Conservation (phyloP, 2,329 filamentous ascomycete species). For the Diaporthe destruens region DNA sequence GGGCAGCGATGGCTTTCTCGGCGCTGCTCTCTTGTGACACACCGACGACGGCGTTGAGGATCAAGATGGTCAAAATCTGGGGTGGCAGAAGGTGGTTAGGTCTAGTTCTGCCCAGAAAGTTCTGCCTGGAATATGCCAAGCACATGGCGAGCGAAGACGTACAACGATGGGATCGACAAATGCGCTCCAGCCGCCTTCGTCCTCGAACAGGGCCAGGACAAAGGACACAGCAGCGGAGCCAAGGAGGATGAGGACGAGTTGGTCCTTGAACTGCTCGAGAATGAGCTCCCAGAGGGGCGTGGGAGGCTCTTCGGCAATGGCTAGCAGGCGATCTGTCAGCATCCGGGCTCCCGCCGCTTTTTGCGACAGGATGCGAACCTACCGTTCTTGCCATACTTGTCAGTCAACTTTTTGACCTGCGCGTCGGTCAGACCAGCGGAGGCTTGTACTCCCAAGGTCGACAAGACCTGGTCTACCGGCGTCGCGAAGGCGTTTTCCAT, state of each 20-base stretch:
- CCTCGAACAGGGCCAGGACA: constrained; percentile 90
- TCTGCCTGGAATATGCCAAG: constrained; percentile 20
- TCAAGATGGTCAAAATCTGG: constrained; percentile 94
- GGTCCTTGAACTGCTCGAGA: constrained; percentile 98
- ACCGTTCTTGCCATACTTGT: constrained; percentile 77
- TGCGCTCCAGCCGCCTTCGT: constrained; percentile 93
- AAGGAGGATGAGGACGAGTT: constrained; percentile 94
- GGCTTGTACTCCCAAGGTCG: constrained; percentile 68
- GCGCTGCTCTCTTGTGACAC: constrained; percentile 99
- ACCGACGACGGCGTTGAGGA: constrained; percentile 96
- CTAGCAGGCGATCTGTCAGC: constrained; percentile 50
- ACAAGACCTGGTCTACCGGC: constrained; percentile 69
- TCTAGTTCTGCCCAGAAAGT: neutral
- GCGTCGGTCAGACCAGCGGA: constrained; percentile 67
- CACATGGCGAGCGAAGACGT: constrained; percentile 59
- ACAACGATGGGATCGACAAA: constrained; percentile 97
- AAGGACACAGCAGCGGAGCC: constrained; percentile 95
- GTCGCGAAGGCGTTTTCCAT: constrained; percentile 76
- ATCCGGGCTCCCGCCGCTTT: neutral
- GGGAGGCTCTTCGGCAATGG: constrained; percentile 86
- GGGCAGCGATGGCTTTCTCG: constrained; percentile 96
- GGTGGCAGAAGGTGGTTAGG: constrained; percentile 4
- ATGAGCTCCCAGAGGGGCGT: constrained; percentile 97
- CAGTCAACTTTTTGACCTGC: constrained; percentile 68
- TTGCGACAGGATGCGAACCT: constrained; percentile 48